Conservation (phyloP, 306 rosid species). For the Casuarina glauca region DNA sequence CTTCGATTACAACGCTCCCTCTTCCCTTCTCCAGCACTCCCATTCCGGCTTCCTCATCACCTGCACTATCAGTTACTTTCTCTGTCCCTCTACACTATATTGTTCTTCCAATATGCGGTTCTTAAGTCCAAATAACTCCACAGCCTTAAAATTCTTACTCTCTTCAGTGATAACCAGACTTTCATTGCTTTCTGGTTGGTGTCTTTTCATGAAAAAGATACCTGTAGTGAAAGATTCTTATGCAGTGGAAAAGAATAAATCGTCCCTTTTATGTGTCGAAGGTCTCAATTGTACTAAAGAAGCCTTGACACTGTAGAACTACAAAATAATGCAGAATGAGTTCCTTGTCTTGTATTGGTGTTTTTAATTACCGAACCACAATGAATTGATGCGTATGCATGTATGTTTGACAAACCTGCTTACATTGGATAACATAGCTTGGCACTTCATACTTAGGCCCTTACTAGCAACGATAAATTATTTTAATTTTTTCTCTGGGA, state of each 20-base stretch:
- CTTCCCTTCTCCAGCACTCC: slow-evolving; percentile 65
- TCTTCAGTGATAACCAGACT: neutral
- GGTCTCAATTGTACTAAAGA: neutral
- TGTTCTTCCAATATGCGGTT: neutral
- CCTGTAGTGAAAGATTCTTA: neutral
- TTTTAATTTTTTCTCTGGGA: neutral
- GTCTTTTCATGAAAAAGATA: neutral
- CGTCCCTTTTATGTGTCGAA: neutral
- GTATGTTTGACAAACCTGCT: neutral
- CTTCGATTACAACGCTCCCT: slow-evolving; percentile 81
- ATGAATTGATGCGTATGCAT: neutral
- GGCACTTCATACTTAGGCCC: no score
- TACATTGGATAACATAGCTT: neutral
- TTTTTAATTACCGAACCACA: neutral
- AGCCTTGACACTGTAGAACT: neutral
- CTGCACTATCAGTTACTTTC: slow-evolving; percentile 69
- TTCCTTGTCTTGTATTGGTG: neutral
- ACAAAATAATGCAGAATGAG: neutral
- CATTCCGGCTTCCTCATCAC: slow-evolving; percentile 85
- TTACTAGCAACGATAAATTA: neutral
- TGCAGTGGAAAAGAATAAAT: neutral
- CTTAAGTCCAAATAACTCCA: neutral
- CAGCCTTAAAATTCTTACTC: neutral
- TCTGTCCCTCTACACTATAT: neutral
- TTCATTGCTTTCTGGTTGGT: neutral